Percentiles rank a stretch among this genome's conserved stretches.
These are phyloP conservation scores for Micromonas commoda DNA, from an alignment of 139 green algal genomes.

Conservation along the genomic window DNA sequence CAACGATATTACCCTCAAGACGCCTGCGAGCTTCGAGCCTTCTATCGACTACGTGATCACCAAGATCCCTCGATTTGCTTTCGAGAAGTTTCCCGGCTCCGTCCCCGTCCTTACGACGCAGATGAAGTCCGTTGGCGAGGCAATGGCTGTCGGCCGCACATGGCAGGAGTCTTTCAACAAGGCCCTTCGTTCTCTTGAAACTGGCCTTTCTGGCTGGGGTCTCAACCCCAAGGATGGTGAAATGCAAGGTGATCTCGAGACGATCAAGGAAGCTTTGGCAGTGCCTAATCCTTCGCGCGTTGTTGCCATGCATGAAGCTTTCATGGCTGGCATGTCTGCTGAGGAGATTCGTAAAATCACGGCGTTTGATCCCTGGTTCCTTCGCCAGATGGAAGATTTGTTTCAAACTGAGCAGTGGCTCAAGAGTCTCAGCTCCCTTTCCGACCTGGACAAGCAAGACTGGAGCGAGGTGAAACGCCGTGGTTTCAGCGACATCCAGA, in stretches of 20 bases:
- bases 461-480: conserved; percentile 68
- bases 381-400: conserved; percentile 72
- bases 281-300: conserved; percentile 53
- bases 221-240: conserved; percentile 20
- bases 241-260: conserved; percentile 47
- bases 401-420: conserved; percentile 71
- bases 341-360: conserved; percentile 78
- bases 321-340: conserved; percentile 75
- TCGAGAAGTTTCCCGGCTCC: conserved; percentile 97
- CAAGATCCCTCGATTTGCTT: conserved; percentile 92
- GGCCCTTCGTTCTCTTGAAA: conserved; percentile 88
- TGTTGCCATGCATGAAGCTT: conserved; percentile 63
- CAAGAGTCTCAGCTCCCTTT: conserved; percentile 51
- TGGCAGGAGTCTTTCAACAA: conserved; percentile 98
- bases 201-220: conserved; percentile 40
- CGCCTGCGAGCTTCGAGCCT: conserved; percentile 95
- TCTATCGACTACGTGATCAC: conserved; percentile 99
- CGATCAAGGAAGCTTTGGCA: conserved; percentile 72
- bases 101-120: conserved; percentile 82
- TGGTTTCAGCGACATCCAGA: conserved; percentile 89
- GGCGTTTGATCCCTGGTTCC: conserved; percentile 95
- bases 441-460: conserved; percentile 65
- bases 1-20: conserved; percentile 99
- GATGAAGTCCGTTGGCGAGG: conserved; percentile 86
- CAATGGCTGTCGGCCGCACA: conserved; percentile 97